These are phyloP conservation scores for Myriosclerotinia duriaeana DNA, from an alignment of 2,329 filamentous ascomycete genomes.

Conservation along the genomic window DNA sequence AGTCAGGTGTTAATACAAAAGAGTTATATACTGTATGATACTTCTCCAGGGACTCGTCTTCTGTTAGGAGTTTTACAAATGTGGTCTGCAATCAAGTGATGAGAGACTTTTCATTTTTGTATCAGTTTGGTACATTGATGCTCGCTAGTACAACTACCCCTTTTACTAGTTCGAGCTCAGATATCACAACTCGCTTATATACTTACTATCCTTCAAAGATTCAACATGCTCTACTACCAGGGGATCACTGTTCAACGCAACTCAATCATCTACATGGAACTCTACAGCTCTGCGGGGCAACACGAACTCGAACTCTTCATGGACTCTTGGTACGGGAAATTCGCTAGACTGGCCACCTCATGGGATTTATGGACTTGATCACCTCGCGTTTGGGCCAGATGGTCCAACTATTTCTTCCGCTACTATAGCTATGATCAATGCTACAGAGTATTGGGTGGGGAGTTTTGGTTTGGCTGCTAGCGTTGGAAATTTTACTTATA, in stretches of 20 bases:
- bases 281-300: conserved; percentile 39
- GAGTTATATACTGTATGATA: neutral
- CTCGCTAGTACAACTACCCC: neutral
- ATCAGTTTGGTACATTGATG: neutral
- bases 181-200: neutral
- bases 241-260: conserved; percentile 58
- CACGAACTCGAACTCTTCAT: conserved; percentile 46
- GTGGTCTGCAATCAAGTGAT: neutral
- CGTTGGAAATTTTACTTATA: conserved; percentile 52
- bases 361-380: conserved; percentile 63
- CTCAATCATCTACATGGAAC: conserved; percentile 56
- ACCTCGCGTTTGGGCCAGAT: conserved; percentile 36
- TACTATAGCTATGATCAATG: conserved; percentile 50
- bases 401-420: conserved; percentile 43
- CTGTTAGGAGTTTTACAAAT: neutral
- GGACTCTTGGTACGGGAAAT: conserved; percentile 41
- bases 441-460: conserved; percentile 56
- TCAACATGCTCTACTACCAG: conserved; percentile 55
- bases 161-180: neutral
- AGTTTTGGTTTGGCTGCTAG: conserved; percentile 58
- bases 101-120: neutral
- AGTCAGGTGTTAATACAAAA: neutral
- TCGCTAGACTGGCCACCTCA: conserved; percentile 21
- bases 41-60: neutral
- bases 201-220: conserved; percentile 41